Base-by-base conservation (phyloP, 1,139 yeast genomes). In the Sugiyamaella castrensis region DNA sequence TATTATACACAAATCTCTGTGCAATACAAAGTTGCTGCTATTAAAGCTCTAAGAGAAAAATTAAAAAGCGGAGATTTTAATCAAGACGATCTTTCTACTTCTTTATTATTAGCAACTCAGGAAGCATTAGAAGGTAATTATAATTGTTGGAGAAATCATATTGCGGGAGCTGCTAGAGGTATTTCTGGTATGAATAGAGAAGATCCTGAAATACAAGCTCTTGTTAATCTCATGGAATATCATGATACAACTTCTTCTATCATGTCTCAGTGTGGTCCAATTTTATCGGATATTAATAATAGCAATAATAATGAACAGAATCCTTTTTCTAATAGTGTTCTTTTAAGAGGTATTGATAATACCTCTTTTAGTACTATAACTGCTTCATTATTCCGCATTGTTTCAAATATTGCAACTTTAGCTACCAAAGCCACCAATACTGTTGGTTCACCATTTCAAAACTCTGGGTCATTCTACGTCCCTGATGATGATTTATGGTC, bases 11-110 rank as follows among this genome's bases (percentile, higher is more conserved):
- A 46, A 9, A 34, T 50, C 46, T 43, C 57, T 2, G 51, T 50
- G 12, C 51, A 55, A 30, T 56, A 50, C 44, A 55, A 56, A 32
- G 57, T 53, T 1, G 52, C 54, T n/a, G 59, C 59, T 1, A 46
- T 56, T 32, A 43, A 53, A 31, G 47, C 33, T 15, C 43, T 54
- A 8, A 33, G 57, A 27, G 39, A 50, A 26, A 45, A 50, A 32
- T 47, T 55, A 34, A 29, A 31, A 2, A 32, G 40, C 12, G 35
- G 47, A 8, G 41, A 37, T 12, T 46, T 52, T 19, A 55, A 54
- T 40, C 45, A 50, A 35, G 56, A 54, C 28, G 50, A 50, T 16
- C 49, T 56, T 13, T 34, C 55, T 10, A 48, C 55, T 13, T 53
- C 54, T 4, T 40, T 56, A 39, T 45, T 54, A 10, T 44, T 56